Evolutionary conservation across 352 stramenopile species (phyloP).

Genomic region (Vaucheria bursata): DNA sequence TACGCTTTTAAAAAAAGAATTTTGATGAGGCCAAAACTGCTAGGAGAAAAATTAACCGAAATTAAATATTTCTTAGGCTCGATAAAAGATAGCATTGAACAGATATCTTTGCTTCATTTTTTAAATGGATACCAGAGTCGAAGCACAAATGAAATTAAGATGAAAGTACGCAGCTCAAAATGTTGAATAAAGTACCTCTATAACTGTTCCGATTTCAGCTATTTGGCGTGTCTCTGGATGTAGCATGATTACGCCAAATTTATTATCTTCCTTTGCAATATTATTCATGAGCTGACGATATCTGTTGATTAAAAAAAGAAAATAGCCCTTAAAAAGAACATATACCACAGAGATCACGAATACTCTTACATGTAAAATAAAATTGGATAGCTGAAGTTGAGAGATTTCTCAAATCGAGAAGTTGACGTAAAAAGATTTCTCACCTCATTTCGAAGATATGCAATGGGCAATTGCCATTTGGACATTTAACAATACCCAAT

Average conservation of each 20-base stretch:
- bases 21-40: too few species aligned
- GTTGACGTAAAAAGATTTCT: background rate
- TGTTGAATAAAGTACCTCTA: background rate
- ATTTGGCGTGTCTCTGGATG: conserved; percentile 1
- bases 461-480: conserved; percentile 2
- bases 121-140: too few species aligned
- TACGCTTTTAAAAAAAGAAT: too few species aligned
- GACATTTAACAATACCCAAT: background rate
- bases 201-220: background rate
- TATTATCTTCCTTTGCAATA: background rate
- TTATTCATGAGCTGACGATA: conserved; percentile 7
- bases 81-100: too few species aligned
- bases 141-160: too few species aligned
- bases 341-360: background rate
- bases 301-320: background rate
- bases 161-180: too few species aligned
- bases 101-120: too few species aligned
- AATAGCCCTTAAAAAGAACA: background rate
- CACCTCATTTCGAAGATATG: conserved; percentile 11
- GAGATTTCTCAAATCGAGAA: background rate
- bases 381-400: background rate
- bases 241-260: conserved; percentile 7
- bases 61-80: too few species aligned
- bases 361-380: background rate
- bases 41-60: too few species aligned